These are phyloP conservation scores for Streptanthus diversifolius DNA, from an alignment of 345 rosid species.

Conservation along the genomic window DNA sequence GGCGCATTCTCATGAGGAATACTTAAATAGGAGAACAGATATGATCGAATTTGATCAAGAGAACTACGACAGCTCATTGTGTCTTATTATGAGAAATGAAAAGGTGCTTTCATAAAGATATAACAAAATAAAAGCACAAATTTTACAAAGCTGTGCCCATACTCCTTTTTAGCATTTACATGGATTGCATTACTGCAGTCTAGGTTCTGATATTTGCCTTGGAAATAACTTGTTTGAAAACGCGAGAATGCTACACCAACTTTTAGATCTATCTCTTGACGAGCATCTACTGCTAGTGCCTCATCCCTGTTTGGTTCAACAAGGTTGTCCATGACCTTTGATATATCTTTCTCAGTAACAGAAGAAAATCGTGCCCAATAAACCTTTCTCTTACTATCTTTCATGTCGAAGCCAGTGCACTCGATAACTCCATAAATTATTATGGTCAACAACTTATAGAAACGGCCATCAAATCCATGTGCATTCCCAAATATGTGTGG, in stretches of 20 bases:
- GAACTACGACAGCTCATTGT: background rate
- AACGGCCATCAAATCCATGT: slow-evolving; percentile 3
- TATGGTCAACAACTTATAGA: slow-evolving; percentile 16
- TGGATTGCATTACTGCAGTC: slow-evolving; percentile 46
- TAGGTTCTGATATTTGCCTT: slow-evolving; percentile 91
- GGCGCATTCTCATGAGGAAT: background rate
- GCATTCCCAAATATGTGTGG: slow-evolving; percentile 4
- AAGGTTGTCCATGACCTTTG: slow-evolving; percentile 83
- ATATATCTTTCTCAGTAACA: slow-evolving; percentile 88
- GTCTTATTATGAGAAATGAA: background rate
- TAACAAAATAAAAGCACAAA: background rate
- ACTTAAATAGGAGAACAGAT: background rate
- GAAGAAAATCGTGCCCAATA: slow-evolving; percentile 92
- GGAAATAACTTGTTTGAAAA: slow-evolving; percentile 87
- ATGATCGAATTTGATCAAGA: background rate
- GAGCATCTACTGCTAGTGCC: slow-evolving; percentile 96
- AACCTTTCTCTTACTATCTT: slow-evolving; percentile 56
- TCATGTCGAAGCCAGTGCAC: slow-evolving; percentile 59
- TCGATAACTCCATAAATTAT: slow-evolving; percentile 61
- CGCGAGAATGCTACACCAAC: slow-evolving; percentile 98
- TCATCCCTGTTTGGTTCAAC: slow-evolving; percentile 78
- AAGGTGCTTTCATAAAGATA: background rate
- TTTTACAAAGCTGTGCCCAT: background rate
- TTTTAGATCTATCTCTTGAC: slow-evolving; percentile 98
- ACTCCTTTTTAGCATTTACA: background rate